phyloP scores from a whole-genome alignment of 805 yeast genomes.

The Kuraishia borneana region DNA sequence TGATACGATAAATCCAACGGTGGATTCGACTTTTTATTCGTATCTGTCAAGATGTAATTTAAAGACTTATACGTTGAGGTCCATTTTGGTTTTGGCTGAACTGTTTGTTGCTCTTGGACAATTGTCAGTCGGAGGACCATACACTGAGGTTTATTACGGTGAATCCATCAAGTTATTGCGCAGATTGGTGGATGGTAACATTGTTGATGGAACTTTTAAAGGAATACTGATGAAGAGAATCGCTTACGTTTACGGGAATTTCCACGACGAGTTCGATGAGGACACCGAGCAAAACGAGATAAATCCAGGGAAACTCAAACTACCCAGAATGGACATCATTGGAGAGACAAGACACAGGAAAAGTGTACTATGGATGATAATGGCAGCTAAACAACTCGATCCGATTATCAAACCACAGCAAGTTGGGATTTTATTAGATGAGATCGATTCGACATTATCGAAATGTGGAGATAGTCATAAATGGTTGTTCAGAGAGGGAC shows the following conservation, averaged over 20 bases:
- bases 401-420: conserved; percentile 13
- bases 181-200: conserved; percentile 32
- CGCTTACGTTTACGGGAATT: conserved; percentile 17
- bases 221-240: conserved; percentile 25
- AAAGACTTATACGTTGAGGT: conserved; percentile 60
- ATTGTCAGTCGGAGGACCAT: conserved; percentile 31
- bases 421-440: conserved; percentile 4
- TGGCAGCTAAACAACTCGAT: conserved; percentile 69
- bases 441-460: background rate
- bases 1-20: conserved; percentile 44
- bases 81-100: conserved; percentile 59
- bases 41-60: conserved; percentile 62
- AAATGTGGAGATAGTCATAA: conserved; percentile 1
- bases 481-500: conserved; percentile 17
- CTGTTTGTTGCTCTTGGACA: conserved; percentile 35
- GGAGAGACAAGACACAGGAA: conserved; percentile 61
- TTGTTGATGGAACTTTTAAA: conserved; percentile 32
- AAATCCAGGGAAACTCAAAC: conserved; percentile 14
- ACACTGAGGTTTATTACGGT: conserved; percentile 30
- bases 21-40: conserved; percentile 67
- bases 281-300: conserved; percentile 7
- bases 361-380: conserved; percentile 63
- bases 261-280: conserved; percentile 1
- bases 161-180: conserved; percentile 33
- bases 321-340: conserved; percentile 15